Evolutionary conservation across 306 rosid genomes (phyloP).

Genomic region (Malus fusca): DNA sequence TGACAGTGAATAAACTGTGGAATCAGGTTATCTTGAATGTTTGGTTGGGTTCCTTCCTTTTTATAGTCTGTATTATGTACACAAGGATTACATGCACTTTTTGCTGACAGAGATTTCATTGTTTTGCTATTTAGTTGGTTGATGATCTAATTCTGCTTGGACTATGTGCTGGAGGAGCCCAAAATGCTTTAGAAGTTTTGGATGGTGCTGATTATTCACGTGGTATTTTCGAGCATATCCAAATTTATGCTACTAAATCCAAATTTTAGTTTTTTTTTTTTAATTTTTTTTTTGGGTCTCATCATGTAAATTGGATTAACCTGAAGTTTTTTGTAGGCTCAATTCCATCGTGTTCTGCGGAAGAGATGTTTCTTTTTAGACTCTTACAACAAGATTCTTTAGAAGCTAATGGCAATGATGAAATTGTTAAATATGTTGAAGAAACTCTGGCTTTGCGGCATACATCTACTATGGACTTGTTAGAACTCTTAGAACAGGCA

Average conservation of each 20-base stretch:
- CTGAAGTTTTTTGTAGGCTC: constrained; percentile 46
- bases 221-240: constrained; percentile 30
- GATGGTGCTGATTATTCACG: constrained; percentile 35
- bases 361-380: constrained; percentile 79
- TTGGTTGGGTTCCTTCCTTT: constrained; percentile 5
- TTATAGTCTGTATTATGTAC: constrained; percentile 1
- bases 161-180: constrained; percentile 58
- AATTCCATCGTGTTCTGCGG: constrained; percentile 62
- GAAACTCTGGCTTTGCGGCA: constrained; percentile 65
- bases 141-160: constrained; percentile 82
- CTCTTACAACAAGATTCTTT: constrained; percentile 61
- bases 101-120: constrained; percentile 12
- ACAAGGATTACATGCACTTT: constrained; percentile 5
- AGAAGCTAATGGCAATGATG: constrained; percentile 38
- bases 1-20: constrained; percentile 65
- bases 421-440: constrained; percentile 41
- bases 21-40: constrained; percentile 54
- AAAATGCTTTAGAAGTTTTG: constrained; percentile 38
- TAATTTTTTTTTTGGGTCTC: not conserved
- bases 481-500: constrained; percentile 48
- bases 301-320: constrained; percentile 20
- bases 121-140: constrained; percentile 50
- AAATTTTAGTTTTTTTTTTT: not conserved
- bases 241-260: not conserved
- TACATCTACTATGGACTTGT: constrained; percentile 45